Evolutionary conservation across 805 yeast genomes (phyloP).

Genomic region (Tetrapisispora phaffii): DNA sequence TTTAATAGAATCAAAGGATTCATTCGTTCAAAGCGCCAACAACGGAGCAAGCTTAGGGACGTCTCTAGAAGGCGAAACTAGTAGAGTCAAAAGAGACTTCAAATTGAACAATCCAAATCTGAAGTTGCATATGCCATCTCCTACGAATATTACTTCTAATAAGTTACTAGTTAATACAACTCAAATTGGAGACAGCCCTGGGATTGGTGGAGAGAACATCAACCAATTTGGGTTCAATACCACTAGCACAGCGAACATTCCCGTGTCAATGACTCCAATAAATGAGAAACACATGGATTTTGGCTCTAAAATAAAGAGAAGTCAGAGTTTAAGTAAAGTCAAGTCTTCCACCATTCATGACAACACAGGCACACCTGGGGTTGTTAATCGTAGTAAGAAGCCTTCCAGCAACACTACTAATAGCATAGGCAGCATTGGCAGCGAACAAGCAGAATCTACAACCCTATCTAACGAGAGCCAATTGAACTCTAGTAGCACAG

Average conservation of each 20-base stretch:
- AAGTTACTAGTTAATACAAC: conserved; percentile 18
- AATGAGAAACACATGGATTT: conserved; percentile 42
- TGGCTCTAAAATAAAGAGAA: conserved; percentile 16
- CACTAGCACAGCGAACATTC: conserved; percentile 37
- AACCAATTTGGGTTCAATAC: conserved; percentile 57
- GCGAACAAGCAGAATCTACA: background rate
- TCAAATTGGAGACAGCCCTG: background rate
- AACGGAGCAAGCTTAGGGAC: conserved; percentile 14
- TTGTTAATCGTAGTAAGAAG: background rate
- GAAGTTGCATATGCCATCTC: conserved; percentile 68
- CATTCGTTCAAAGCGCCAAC: conserved; percentile 29
- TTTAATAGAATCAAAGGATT: conserved; percentile 17
- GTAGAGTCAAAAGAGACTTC: conserved; percentile 26
- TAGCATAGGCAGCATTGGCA: background rate
- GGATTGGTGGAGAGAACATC: conserved; percentile 7
- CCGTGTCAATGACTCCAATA: conserved; percentile 73
- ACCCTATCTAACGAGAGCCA: background rate
- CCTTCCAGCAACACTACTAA: background rate
- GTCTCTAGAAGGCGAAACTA: conserved; percentile 12
- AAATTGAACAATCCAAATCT: conserved; percentile 45
- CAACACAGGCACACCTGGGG: background rate
- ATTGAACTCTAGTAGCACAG: background rate
- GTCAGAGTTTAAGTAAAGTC: conserved; percentile 17
- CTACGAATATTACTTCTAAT: conserved; percentile 35
- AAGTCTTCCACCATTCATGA: background rate